A percentile compares a stretch with the other conserved stretches of the same genome.
phyloP scores from a whole-genome alignment of 2,329 filamentous ascomycete genomes.

The Talaromyces piceae region DNA sequence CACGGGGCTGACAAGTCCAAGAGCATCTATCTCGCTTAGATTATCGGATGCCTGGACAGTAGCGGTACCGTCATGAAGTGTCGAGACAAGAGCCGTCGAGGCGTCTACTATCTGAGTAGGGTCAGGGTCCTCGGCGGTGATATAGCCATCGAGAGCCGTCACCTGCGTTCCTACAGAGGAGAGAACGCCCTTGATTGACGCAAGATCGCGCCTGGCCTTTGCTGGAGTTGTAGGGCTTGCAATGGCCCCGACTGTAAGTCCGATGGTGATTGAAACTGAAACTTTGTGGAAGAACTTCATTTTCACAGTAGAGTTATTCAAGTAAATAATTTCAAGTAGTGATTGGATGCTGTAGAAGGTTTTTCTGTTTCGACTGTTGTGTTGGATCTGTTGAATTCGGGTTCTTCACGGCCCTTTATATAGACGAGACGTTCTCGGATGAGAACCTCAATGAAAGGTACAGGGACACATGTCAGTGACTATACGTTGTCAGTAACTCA shows the following conservation, averaged over 20 bases:
- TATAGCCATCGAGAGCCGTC: conserved; percentile 16
- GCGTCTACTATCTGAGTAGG: conserved; percentile 16
- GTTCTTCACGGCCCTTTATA: background rate
- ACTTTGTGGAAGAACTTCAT: background rate
- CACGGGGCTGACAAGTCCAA: background rate
- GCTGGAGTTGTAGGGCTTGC: background rate
- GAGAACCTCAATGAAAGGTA: background rate
- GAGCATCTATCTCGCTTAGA: conserved; percentile 13
- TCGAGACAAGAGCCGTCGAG: conserved; percentile 17
- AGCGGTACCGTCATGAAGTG: conserved; percentile 21
- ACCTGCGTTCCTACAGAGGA: conserved; percentile 15
- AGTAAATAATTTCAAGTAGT: background rate
- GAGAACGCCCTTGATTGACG: conserved; percentile 16
- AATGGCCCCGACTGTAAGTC: background rate
- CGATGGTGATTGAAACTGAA: background rate
- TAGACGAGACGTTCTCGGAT: background rate
- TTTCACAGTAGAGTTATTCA: too few species aligned
- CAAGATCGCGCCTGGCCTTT: conserved; percentile 13
- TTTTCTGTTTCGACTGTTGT: background rate
- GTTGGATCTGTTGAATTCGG: background rate
- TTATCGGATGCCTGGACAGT: conserved; percentile 16
- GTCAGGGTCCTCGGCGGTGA: conserved; percentile 18
- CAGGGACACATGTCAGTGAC: background rate
- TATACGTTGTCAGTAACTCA: too few species aligned
- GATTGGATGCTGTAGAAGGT: background rate